phyloP scores from a whole-genome alignment of 1,139 yeast genomes.

The Candida tetrigidarum region DNA sequence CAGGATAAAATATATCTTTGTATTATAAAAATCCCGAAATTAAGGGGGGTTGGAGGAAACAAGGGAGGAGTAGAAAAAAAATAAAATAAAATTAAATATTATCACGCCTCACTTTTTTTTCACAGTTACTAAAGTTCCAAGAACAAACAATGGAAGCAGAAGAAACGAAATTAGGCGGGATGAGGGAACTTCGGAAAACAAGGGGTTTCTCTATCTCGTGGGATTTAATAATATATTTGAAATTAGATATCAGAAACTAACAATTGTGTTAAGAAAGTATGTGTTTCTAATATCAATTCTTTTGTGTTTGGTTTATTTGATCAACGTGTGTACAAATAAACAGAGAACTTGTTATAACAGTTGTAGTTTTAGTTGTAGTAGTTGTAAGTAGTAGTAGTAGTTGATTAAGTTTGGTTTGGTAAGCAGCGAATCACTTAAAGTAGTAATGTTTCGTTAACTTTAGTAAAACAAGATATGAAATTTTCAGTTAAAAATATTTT shows the following conservation, averaged over 20 bases:
- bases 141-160: neutral
- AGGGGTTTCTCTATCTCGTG: neutral
- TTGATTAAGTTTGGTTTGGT: neutral
- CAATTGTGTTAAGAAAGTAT: too few species aligned
- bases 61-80: neutral
- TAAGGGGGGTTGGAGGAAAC: neutral
- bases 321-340: too few species aligned
- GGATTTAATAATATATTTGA: too few species aligned
- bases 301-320: too few species aligned
- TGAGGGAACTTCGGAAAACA: neutral
- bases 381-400: neutral
- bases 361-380: neutral
- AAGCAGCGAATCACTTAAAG: neutral
- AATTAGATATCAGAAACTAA: too few species aligned
- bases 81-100: too few species aligned
- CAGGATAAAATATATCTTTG: too few species aligned
- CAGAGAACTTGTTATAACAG: too few species aligned
- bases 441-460: neutral
- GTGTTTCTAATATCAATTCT: too few species aligned
- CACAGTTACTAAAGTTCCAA: neutral
- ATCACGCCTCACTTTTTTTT: constrained; percentile 2
- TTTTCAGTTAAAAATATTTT: neutral
- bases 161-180: neutral
- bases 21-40: neutral
- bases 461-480: too few species aligned